Evolutionary conservation across 1,139 yeast species (phyloP).

Genomic region (Suhomyces taliae): DNA sequence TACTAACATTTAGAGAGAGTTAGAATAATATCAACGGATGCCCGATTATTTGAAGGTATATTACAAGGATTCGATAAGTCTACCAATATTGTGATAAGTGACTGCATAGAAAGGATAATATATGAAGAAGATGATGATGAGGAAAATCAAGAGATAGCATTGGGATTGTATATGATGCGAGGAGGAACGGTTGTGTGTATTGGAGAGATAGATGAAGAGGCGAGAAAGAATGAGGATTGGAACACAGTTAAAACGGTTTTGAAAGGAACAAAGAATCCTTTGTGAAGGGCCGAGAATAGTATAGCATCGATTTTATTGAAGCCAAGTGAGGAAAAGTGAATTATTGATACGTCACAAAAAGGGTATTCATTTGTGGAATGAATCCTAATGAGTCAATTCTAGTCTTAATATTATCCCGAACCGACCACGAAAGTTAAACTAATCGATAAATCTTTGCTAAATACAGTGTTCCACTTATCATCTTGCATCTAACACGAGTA

Average conservation of each 20-base stretch:
- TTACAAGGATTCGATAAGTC: slow-evolving; percentile 81
- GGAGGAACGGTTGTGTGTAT: slow-evolving; percentile 82
- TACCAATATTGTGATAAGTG: slow-evolving; percentile 67
- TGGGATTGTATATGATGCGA: slow-evolving; percentile 70
- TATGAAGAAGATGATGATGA: slow-evolving; percentile 44
- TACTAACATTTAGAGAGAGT: slow-evolving; percentile 54
- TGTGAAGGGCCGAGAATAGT: slow-evolving; percentile 16
- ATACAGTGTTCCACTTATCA: no score
- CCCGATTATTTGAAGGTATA: slow-evolving; percentile 67
- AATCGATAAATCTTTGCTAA: no score
- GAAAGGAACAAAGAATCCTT: slow-evolving; percentile 45
- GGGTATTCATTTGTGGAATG: no score
- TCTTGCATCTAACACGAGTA: no score
- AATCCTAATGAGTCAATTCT: no score
- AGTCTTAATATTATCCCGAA: no score
- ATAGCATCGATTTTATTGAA: not conserved
- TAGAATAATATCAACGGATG: slow-evolving; percentile 81
- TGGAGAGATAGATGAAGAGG: slow-evolving; percentile 64
- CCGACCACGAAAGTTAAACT: no score
- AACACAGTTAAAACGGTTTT: slow-evolving; percentile 41
- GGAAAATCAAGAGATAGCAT: slow-evolving; percentile 46
- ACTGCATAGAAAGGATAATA: slow-evolving; percentile 57
- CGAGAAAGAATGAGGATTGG: slow-evolving; percentile 60
- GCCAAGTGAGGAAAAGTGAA: not conserved
- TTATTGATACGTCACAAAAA: no score